Evolutionary conservation across 1,284 basidiomycete genomes (phyloP).

Genomic region (Amylostereum chailletii): DNA sequence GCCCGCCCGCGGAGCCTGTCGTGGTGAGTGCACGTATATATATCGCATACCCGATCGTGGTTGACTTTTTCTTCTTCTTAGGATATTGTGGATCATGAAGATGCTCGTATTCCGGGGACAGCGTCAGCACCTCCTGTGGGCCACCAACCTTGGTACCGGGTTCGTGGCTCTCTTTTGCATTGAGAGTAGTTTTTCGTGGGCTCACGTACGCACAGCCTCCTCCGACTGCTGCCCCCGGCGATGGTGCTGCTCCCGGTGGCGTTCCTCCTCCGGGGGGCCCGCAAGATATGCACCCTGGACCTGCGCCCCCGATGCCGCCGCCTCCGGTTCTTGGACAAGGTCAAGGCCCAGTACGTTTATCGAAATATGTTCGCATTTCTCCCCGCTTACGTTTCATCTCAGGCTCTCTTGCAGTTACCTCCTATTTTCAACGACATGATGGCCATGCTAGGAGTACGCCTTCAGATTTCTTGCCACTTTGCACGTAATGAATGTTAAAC

Average conservation of each 20-base stretch:
- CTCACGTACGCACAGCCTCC: too few species aligned
- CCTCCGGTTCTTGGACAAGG: too few species aligned
- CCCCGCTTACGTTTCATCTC: slow-evolving; percentile 5
- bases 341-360: slow-evolving; percentile 18
- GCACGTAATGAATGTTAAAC: background rate
- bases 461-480: background rate
- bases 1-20: background rate
- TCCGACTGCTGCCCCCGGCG: background rate
- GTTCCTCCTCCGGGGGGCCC: background rate
- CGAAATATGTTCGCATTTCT: slow-evolving; percentile 5
- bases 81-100: too few species aligned
- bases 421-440: slow-evolving; percentile 43
- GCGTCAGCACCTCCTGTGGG: too few species aligned
- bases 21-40: background rate
- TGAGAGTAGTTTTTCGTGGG: too few species aligned
- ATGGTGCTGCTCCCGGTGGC: background rate
- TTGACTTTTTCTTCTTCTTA: too few species aligned
- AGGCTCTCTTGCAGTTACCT: slow-evolving; percentile 54
- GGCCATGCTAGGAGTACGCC: slow-evolving; percentile 52
- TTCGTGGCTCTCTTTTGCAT: too few species aligned
- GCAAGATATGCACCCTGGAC: too few species aligned
- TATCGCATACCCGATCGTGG: too few species aligned
- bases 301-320: too few species aligned
- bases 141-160: too few species aligned
- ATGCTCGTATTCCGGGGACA: too few species aligned